phyloP scores from a whole-genome alignment of 441 rosid species.

The Theobroma grandiflorum region DNA sequence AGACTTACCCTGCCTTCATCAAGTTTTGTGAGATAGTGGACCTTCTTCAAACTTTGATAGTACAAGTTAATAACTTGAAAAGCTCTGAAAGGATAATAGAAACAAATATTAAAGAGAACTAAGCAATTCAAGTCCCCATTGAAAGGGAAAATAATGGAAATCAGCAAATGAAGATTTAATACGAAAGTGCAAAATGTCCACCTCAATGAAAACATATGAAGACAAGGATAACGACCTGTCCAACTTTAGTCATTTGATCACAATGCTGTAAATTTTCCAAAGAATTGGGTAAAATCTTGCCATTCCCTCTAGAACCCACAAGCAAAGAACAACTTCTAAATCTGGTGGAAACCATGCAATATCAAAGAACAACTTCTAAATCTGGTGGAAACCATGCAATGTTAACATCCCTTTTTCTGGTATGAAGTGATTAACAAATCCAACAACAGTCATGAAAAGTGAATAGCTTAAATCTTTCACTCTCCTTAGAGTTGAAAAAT shows the following conservation, averaged over 20 bases:
- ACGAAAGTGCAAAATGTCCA: background rate
- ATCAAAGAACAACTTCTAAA: background rate
- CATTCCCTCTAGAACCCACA: background rate
- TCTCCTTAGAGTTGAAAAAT: background rate
- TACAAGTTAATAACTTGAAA: no score
- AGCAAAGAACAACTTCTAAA: background rate
- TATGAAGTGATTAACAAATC: background rate
- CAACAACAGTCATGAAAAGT: background rate
- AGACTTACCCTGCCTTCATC: no score
- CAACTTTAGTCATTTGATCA: background rate
- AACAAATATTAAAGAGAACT: no score
- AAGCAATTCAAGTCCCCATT: no score
- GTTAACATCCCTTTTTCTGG: background rate
- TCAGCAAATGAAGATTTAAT: no score
- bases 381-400: background rate
- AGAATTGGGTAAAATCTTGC: background rate
- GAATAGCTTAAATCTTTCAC: background rate
- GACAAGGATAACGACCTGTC: background rate
- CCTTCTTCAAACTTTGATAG: no score
- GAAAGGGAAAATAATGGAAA: no score
- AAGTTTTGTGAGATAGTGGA: no score
- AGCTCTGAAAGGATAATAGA: no score
- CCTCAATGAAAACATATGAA: no score
- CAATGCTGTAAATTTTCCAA: background rate
- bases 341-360: no score